Conservation (phyloP, 257 asterid species). For the Eustoma russellianum region DNA sequence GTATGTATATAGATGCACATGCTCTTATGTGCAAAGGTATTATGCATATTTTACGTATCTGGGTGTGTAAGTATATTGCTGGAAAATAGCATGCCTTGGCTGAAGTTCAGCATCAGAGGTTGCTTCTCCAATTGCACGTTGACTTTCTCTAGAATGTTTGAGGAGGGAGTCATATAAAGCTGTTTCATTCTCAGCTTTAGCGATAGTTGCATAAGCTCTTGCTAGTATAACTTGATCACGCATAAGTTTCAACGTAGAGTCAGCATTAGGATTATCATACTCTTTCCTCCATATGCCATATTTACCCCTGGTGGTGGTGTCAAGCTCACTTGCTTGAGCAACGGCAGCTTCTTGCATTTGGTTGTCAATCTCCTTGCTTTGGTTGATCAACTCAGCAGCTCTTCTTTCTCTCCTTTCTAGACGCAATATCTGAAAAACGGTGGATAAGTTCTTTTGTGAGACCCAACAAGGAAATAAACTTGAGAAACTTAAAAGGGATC, state of each 20-base stretch:
- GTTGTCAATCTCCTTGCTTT: conserved; percentile 50
- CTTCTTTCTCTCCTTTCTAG: conserved; percentile 64
- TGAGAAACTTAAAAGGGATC: conserved; percentile 10
- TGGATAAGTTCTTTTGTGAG: neutral
- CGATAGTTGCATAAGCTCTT: conserved; percentile 80
- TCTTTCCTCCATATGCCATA: conserved; percentile 92
- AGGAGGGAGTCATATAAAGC: conserved; percentile 55
- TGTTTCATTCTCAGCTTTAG: conserved; percentile 70
- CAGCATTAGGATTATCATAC: conserved; percentile 75
- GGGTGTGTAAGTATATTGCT: too few species aligned
- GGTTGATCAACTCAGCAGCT: conserved; percentile 57
- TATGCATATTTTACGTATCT: too few species aligned
- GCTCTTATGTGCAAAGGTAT: too few species aligned
- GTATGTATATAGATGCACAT: too few species aligned
- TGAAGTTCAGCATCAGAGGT: conserved; percentile 76
- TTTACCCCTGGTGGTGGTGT: conserved; percentile 66
- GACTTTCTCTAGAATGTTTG: conserved; percentile 68
- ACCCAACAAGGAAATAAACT: neutral
- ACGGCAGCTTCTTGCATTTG: conserved; percentile 81
- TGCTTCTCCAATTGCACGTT: conserved; percentile 72
- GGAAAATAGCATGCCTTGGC: conserved; percentile 46
- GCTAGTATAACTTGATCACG: conserved; percentile 94
- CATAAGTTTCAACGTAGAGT: conserved; percentile 81
- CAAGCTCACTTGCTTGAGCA: conserved; percentile 64
- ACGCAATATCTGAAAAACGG: conserved; percentile 48